Conservation (phyloP, 345 rosid species). For the Eucalyptus pauciflora region DNA sequence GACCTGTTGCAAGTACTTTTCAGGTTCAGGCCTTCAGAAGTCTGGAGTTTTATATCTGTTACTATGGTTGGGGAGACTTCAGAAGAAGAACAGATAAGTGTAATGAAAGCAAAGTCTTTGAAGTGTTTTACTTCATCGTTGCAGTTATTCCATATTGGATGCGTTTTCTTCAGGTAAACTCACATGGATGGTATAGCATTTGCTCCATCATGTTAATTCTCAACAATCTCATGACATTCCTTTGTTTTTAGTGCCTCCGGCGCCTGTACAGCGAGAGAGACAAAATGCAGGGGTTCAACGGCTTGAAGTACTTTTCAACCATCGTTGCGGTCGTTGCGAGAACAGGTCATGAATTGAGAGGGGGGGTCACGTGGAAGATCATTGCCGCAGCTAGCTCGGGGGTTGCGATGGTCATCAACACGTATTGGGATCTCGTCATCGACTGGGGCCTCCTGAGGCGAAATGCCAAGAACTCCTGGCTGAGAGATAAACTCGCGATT, state of each 20-base stretch:
- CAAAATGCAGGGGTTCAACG: conserved; percentile 27
- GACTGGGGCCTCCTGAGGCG: conserved; percentile 76
- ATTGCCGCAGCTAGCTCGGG: conserved; percentile 39
- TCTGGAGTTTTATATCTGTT: conserved; percentile 1
- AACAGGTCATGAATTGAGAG: conserved; percentile 18
- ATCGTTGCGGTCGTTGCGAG: conserved; percentile 46
- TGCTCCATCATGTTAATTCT: neutral
- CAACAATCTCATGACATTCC: neutral
- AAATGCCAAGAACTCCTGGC: conserved; percentile 60
- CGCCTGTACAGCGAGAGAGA: conserved; percentile 48
- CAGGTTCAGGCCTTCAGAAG: conserved; percentile 1
- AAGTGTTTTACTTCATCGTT: conserved; percentile 27
- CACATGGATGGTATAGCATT: neutral
- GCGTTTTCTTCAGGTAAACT: conserved; percentile 56
- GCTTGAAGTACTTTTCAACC: conserved; percentile 48
- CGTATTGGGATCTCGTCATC: conserved; percentile 64
- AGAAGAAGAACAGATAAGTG: conserved; percentile 33
- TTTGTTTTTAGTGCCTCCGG: conserved; percentile 38
- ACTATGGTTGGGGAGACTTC: conserved; percentile 5
- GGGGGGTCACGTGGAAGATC: conserved; percentile 21
- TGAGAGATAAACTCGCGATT: conserved; percentile 64
- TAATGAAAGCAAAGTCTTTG: conserved; percentile 19
- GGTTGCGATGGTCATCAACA: conserved; percentile 34
- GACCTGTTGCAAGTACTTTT: neutral
- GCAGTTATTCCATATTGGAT: conserved; percentile 68